phyloP scores from a whole-genome alignment of 2,329 filamentous ascomycete species.

The Ophioceras dolichostomum region DNA sequence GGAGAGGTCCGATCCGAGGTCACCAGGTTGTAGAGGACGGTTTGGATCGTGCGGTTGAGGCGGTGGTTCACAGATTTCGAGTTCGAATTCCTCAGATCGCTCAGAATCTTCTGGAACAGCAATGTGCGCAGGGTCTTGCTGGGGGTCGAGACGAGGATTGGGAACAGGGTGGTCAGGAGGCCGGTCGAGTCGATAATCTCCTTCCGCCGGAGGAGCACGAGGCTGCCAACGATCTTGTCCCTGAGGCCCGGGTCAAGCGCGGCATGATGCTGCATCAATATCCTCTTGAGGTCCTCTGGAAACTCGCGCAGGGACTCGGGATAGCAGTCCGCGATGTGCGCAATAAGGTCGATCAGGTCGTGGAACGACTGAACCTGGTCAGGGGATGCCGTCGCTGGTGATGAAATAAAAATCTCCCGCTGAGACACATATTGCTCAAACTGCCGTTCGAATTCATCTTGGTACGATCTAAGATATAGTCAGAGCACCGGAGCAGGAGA shows the following conservation, averaged over 20 bases:
- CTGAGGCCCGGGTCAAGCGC: constrained; percentile 72
- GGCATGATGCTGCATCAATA: constrained; percentile 73
- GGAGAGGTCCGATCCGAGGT: constrained; percentile 74
- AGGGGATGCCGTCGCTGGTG: constrained; percentile 65
- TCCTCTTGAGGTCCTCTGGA: constrained; percentile 66
- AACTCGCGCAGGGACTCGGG: constrained; percentile 68
- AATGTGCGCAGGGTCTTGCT: constrained; percentile 80
- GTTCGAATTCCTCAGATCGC: constrained; percentile 81
- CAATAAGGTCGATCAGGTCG: constrained; percentile 86
- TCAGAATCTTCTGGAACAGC: constrained; percentile 80
- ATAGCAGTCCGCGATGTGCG: constrained; percentile 90
- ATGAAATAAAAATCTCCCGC: constrained; percentile 79
- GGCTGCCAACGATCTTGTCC: constrained; percentile 86
- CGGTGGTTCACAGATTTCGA: constrained; percentile 80
- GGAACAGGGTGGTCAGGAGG: constrained; percentile 85
- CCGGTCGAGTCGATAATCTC: constrained; percentile 78
- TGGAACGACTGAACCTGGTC: constrained; percentile 74
- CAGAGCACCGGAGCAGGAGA: constrained; percentile 4
- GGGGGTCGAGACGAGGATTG: constrained; percentile 74
- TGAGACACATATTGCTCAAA: constrained; percentile 88
- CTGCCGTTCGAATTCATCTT: constrained; percentile 60
- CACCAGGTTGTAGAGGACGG: constrained; percentile 82
- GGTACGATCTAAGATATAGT: constrained; percentile 55
- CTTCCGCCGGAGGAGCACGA: constrained; percentile 81
- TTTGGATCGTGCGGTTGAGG: constrained; percentile 87